Evolutionary conservation across 1,139 yeast genomes (phyloP).

Genomic region (Yamadazyma sp.): DNA sequence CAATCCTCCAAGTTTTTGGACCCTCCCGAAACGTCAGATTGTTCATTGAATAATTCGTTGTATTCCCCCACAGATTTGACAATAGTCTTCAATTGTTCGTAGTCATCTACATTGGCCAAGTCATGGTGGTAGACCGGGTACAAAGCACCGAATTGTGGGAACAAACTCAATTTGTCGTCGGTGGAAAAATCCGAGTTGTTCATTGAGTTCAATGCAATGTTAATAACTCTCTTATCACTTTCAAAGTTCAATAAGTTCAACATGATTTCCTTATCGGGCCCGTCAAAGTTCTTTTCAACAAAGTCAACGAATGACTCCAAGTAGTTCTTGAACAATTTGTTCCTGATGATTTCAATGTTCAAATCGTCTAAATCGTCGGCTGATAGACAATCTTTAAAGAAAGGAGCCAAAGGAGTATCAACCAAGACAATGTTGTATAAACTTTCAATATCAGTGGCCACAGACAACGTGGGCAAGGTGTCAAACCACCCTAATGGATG

Average conservation of each 20-base stretch:
- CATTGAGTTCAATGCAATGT: conserved; percentile 86
- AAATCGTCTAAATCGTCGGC: conserved; percentile 94
- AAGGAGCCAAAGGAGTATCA: conserved; percentile 97
- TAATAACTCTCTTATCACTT: conserved; percentile 93
- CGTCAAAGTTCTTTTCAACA: conserved; percentile 55
- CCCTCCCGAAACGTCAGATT: conserved; percentile 46
- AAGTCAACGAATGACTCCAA: conserved; percentile 82
- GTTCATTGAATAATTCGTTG: conserved; percentile 66
- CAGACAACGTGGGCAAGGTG: conserved; percentile 90
- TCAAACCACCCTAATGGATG: conserved; percentile 99
- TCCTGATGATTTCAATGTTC: conserved; percentile 92
- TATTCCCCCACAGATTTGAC: conserved; percentile 77
- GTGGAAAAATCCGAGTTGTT: conserved; percentile 70
- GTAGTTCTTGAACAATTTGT: conserved; percentile 88
- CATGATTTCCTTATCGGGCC: conserved; percentile 86
- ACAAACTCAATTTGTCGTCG: conserved; percentile 66
- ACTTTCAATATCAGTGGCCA: conserved; percentile 91
- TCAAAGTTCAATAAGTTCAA: conserved; percentile 75
- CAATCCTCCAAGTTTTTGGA: conserved; percentile 80
- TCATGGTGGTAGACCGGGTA: conserved; percentile 73
- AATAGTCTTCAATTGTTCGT: conserved; percentile 75
- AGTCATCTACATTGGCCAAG: conserved; percentile 76
- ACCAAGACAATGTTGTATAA: conserved; percentile 91
- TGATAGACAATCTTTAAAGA: conserved; percentile 87
- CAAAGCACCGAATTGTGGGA: conserved; percentile 80